Base-by-base conservation (phyloP, 2,329 filamentous ascomycete species). In the Ophiostoma sp. region DNA sequence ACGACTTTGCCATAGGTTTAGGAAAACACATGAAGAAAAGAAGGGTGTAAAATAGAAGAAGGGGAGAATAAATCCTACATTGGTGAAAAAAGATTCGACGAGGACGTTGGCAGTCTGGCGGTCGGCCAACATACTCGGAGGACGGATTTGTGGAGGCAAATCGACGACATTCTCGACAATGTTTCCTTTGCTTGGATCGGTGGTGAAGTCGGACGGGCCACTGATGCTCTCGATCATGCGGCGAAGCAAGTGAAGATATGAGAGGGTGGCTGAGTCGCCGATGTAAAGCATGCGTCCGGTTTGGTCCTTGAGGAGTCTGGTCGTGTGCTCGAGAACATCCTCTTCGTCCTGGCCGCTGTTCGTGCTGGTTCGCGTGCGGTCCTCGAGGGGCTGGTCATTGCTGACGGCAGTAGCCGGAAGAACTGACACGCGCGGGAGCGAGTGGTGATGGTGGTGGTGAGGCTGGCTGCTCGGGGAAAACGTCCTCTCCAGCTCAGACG, bases 211-310 rank as follows among this genome's bases (percentile, higher is more conserved):
- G 3, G 85, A 88, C 0, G 78, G 74, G 0, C 86, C 86, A 18
- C 79, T 79, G 42, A 81, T 80, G 8, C 77, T 83, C 71, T 85
- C 82, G 4, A 89, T 85, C 72, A 88, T 83, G 77, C 84, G 83
- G 9, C 86, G 83, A 18, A 89, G 81, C 62, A 86, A 77, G 68
- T 88, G 84, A 3, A 89, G 77, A 72, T 85, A 88, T 0, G 86
- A 86, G 5, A 88, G 77, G 0, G 84, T 85, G 0, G 85, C 85
- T 1, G 87, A 85, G 71, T 88, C 84, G n/a, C 87, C 86, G 70
- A 88, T 80, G 70, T 87, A 88, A 38, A 86, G 77, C 45, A 87
- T 76, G 72, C 84, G 80, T 9, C 85, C 85, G 0, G 81, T 85
- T 11, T 81, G 81, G 73, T 89, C 86, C 72, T 85, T 81, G 52